Conservation (phyloP, 2,329 filamentous ascomycete species). For the Hymenoscyphus albidus region DNA sequence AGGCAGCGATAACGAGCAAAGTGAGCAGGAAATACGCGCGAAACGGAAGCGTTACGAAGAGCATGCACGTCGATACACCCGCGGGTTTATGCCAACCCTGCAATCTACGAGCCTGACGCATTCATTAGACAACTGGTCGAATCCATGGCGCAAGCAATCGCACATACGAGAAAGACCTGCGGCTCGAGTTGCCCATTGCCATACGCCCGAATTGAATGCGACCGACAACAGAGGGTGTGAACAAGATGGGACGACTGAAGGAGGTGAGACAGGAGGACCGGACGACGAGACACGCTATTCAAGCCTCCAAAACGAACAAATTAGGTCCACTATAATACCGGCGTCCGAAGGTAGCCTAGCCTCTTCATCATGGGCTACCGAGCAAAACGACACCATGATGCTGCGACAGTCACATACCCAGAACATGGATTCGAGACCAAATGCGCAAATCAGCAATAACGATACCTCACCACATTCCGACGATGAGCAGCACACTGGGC, state of each 20-base stretch:
- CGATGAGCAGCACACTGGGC: background rate
- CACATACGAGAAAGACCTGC: background rate
- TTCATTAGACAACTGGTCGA: constrained; percentile 55
- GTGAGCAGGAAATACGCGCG: constrained; percentile 44
- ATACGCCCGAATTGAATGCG: background rate
- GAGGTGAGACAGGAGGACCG: background rate
- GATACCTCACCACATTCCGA: background rate
- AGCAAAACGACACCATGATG: background rate
- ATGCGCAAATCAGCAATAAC: background rate
- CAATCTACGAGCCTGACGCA: constrained; percentile 58
- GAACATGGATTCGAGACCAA: background rate
- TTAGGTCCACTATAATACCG: background rate
- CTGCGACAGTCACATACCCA: background rate
- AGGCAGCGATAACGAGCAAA: constrained; percentile 56
- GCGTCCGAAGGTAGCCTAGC: background rate
- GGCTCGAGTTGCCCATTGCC: background rate
- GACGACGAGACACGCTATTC: background rate
- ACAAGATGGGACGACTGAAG: background rate
- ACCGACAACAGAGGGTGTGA: background rate
- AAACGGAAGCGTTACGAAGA: constrained; percentile 55
- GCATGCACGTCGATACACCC: constrained; percentile 55
- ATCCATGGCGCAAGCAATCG: constrained; percentile 44
- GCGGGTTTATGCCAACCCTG: constrained; percentile 53
- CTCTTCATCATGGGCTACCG: constrained; percentile 18
- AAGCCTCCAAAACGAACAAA: background rate